Percentiles rank a stretch among this genome's conserved stretches.
Evolutionary conservation across 1,284 basidiomycete species (phyloP).

Genomic region (Cutaneotrichosporon dermatis): DNA sequence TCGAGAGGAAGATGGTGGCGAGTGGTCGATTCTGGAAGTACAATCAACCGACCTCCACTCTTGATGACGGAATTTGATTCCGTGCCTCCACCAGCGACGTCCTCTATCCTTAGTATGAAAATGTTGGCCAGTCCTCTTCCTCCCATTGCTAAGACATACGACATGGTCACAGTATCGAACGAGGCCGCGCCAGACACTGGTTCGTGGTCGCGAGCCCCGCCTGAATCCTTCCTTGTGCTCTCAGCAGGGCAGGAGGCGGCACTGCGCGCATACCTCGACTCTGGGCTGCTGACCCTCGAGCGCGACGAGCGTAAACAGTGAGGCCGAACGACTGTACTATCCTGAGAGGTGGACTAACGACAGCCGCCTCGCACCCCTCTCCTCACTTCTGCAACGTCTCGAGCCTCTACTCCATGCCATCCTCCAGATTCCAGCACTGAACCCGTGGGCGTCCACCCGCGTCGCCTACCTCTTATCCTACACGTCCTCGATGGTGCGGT

Average conservation of each 20-base stretch:
- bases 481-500: constrained; percentile 19
- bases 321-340: not conserved
- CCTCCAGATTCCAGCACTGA: constrained; percentile 29
- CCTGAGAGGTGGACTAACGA: not conserved
- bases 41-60: too few species aligned
- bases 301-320: constrained; percentile 33
- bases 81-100: not conserved
- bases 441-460: constrained; percentile 24
- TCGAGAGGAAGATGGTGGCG: too few species aligned
- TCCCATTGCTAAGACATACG: too few species aligned
- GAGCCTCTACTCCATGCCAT: constrained; percentile 25
- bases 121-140: too few species aligned
- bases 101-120: too few species aligned
- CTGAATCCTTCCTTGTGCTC: constrained; percentile 11
- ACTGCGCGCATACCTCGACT: constrained; percentile 30
- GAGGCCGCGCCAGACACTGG: not conserved
- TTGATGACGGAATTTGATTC: too few species aligned
- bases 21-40: too few species aligned
- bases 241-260: constrained; percentile 22
- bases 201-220: not conserved
- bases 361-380: constrained; percentile 27
- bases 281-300: constrained; percentile 23
- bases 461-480: constrained; percentile 31
- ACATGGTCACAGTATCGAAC: not conserved
- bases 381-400: constrained; percentile 22